phyloP scores from a whole-genome alignment of 1,139 yeast species.

The Saccharomyces hybrid region DNA sequence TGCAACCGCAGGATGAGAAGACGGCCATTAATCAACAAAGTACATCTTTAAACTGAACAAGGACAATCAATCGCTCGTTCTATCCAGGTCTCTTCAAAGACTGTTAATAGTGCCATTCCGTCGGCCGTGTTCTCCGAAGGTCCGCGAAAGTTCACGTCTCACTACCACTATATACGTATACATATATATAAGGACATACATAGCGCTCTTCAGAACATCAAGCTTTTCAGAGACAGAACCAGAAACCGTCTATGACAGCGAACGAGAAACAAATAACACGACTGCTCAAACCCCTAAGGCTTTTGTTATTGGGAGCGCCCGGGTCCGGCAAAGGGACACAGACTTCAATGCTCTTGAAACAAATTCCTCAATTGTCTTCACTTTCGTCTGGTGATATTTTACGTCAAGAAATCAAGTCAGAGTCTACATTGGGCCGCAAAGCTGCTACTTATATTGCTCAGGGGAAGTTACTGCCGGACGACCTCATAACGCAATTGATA shows the following conservation, averaged over 20 bases:
- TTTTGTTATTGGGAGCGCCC: constrained; percentile 81
- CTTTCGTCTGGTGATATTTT: constrained; percentile 81
- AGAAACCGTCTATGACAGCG: neutral
- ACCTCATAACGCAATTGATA: constrained; percentile 56
- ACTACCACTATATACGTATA: neutral
- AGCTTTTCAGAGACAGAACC: neutral
- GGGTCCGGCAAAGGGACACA: constrained; percentile 94
- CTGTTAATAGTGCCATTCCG: neutral
- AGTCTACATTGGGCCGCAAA: constrained; percentile 49
- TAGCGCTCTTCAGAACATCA: neutral
- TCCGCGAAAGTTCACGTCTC: neutral
- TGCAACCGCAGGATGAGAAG: neutral
- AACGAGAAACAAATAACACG: neutral
- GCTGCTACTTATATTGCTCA: constrained; percentile 50
- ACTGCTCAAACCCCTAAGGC: constrained; percentile 45
- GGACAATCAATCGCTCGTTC: neutral
- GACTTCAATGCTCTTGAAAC: constrained; percentile 53
- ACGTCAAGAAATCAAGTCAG: constrained; percentile 54
- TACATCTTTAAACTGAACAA: neutral
- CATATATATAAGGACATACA: neutral
- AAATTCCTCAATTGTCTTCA: constrained; percentile 43
- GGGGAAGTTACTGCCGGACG: constrained; percentile 72
- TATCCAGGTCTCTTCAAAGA: neutral
- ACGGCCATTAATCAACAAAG: neutral
- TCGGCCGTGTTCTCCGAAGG: neutral